Conservation (phyloP, 1,139 yeast species). For the Diutina siamensis region DNA sequence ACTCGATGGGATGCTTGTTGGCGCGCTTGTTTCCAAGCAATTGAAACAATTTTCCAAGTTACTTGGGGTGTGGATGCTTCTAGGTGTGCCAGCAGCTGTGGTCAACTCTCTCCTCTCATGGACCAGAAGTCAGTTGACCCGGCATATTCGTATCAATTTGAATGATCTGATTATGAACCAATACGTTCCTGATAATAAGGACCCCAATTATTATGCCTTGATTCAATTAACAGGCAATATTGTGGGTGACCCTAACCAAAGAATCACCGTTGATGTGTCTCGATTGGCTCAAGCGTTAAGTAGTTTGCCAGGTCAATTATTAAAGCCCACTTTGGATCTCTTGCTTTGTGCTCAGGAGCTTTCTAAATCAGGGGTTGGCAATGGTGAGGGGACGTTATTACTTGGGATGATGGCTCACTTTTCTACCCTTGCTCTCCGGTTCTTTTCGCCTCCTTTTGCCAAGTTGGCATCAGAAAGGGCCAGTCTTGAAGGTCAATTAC, state of each 20-base stretch:
- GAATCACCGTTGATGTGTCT: constrained; percentile 70
- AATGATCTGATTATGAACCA: constrained; percentile 53
- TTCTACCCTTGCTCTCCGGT: constrained; percentile 60
- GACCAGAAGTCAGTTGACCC: constrained; percentile 59
- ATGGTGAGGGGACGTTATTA: constrained; percentile 77
- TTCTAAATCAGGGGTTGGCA: constrained; percentile 61
- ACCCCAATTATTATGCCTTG: constrained; percentile 28
- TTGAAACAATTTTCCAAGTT: constrained; percentile 54
- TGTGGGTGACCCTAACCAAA: constrained; percentile 70
- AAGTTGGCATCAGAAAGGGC: constrained; percentile 71
- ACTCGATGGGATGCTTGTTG: constrained; percentile 77
- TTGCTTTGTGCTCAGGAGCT: constrained; percentile 74
- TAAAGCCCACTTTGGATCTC: constrained; percentile 78
- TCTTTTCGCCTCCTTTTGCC: constrained; percentile 87
- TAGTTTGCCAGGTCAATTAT: constrained; percentile 71
- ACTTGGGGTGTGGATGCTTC: constrained; percentile 66
- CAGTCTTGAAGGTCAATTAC: constrained; percentile 72
- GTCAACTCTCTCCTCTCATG: constrained; percentile 67
- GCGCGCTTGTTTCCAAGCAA: constrained; percentile 64
- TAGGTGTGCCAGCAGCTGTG: constrained; percentile 80
- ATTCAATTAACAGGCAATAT: constrained; percentile 45
- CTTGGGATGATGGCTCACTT: constrained; percentile 74
- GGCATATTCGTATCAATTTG: constrained; percentile 52
- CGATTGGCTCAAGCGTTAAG: constrained; percentile 66
- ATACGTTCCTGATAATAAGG: constrained; percentile 53